Evolutionary conservation across 1,284 basidiomycete species (phyloP), one percentile per base, ranked within the genome.

Genomic region (Leccinum griseonigrum): DNA sequence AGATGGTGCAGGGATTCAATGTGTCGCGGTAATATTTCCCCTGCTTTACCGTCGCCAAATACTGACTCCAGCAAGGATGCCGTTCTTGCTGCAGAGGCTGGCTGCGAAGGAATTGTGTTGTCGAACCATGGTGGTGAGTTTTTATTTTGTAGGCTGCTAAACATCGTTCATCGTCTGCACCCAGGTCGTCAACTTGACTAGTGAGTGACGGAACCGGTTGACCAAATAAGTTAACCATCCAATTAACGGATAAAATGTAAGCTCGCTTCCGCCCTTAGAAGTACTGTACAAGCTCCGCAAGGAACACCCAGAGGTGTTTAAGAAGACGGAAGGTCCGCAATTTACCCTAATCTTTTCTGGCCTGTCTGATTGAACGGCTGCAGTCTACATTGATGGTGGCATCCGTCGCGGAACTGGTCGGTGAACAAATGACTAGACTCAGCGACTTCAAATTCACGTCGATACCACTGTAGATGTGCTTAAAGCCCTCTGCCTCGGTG

Each of bases 401-500:
- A 81, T 95, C 36, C 81, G 83, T 58, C 83, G 95, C 51, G 95
- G 95, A 26, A 95, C 92, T 64, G 88, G 88, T 87, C 60, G 43
- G 79, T 68, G 5, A 26, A 32, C 18, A 57, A 18, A 28, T 28
- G 3, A 34, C 34, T 14, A 29, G 26, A 51, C 43, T 65, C 26
- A 26, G 29, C 16, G 10, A 10, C 46, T 63, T 48, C 40, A 54
- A 40, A 38, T 57, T 43, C 16, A 62, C n/a, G 43, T 28, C 22
- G 22, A 48, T 48, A 22, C 46, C 26, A 26, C 43, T 51, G 54
- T 51, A 82, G 94, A 96, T 74, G 88, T 97, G 8, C 77, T 98
- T 58, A 98, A 98, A 76, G 94, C 95, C 0, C 76, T 98, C 2
- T 96, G 94, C 67, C 80, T 98, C 29, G 96, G 95, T 43, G 96